Evolutionary conservation across 1,284 basidiomycete genomes (phyloP), one percentile per base, ranked within the genome.

Genomic region (Austropuccinia psidii): DNA sequence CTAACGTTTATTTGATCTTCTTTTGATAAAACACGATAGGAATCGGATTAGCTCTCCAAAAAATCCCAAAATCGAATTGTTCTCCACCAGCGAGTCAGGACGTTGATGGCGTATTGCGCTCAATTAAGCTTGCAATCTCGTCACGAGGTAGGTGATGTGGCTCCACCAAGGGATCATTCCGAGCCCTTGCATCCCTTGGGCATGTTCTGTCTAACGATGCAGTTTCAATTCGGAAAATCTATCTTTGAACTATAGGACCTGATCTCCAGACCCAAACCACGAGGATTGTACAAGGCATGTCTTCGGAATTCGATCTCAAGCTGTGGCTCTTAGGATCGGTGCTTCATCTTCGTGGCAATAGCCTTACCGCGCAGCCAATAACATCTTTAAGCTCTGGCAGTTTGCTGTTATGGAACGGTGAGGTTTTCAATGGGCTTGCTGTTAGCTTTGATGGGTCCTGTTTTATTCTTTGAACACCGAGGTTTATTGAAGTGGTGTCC

Each of bases 361-460:
- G 4, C n/a, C 33, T 74, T 33, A 47, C 61, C 1, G 17, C 47
- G 21, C 74, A 75, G 49, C 74, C 74, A 13, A 62, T 67, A 37
- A 39, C 43, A 39, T 37, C 60, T 45, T 24, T 19, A 4, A 17
- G 47, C 17, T 41, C 45, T 11, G 76, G 76, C 8, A 73, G 76
- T 31, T 60, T 77, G 3, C 41, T 77, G 1, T 50, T 75, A 1
- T 79, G 76, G 75, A 79, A 79, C 64, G 79, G 79, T 54, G 78
- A 79, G 73, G 74, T 79, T 33, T 79, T 79, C 54, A 77, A 79
- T 60, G 76, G 77, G 0, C 50, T 79, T 2, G 62, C 75, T n/a
- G 77, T 79, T 49, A 43, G 76, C n/a, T 19, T 54, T 6, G 31
- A 50, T 49, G 8, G 33, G 49, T 41, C 1, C 35, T 27, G 7